Evolutionary conservation across 1,284 basidiomycete genomes (phyloP).

Genomic region (Fomitopsis schrenkii): DNA sequence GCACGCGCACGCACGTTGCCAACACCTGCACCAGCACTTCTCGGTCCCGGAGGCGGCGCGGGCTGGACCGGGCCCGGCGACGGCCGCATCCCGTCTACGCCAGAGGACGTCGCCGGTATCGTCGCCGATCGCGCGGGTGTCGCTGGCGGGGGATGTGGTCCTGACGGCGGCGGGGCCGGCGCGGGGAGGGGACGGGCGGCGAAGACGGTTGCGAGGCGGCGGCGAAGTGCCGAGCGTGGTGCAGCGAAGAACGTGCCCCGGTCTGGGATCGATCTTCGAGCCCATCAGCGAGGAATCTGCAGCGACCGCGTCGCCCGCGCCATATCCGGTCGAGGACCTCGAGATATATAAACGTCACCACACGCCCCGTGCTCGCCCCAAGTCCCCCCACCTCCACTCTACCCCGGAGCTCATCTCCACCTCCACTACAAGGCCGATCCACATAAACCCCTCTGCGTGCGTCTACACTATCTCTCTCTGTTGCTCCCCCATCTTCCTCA

Average conservation of each 20-base stretch:
- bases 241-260: slow-evolving; percentile 7
- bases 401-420: slow-evolving; percentile 62
- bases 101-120: slow-evolving; percentile 11
- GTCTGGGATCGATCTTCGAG: slow-evolving; percentile 39
- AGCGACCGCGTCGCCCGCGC: slow-evolving; percentile 14
- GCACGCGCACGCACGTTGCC: slow-evolving; percentile 22
- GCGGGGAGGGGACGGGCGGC: slow-evolving; percentile 11
- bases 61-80: not conserved
- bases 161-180: slow-evolving; percentile 7
- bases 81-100: slow-evolving; percentile 6
- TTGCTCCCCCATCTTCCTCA: slow-evolving; percentile 8
- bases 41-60: not conserved
- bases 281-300: slow-evolving; percentile 45
- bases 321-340: slow-evolving; percentile 23
- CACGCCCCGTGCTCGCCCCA: slow-evolving; percentile 36
- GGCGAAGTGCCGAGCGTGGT: slow-evolving; percentile 1
- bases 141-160: slow-evolving; percentile 12
- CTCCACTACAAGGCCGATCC: slow-evolving; percentile 55
- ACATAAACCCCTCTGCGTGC: slow-evolving; percentile 41
- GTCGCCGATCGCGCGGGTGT: slow-evolving; percentile 22
- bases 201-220: slow-evolving; percentile 13
- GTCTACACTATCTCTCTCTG: slow-evolving; percentile 7
- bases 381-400: slow-evolving; percentile 41
- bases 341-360: slow-evolving; percentile 51
- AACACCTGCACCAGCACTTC: not conserved